phyloP scores from a whole-genome alignment of 2,329 filamentous ascomycete genomes.

The Fusarium sp. region DNA sequence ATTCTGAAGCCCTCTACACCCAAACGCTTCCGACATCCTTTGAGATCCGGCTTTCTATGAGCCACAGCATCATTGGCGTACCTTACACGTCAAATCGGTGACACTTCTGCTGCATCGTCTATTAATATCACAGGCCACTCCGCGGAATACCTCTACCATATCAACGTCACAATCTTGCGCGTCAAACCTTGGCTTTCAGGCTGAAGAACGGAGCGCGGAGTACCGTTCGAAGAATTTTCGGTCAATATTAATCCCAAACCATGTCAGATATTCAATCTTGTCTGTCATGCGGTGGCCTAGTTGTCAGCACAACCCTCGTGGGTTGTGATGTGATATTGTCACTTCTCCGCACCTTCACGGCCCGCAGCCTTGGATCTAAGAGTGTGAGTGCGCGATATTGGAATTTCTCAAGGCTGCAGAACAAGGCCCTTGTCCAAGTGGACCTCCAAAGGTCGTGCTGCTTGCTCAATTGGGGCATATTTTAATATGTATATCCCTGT shows the following conservation, averaged over 20 bases:
- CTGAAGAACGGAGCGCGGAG: slow-evolving; percentile 22
- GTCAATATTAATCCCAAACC: slow-evolving; percentile 15
- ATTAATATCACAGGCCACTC: slow-evolving; percentile 22
- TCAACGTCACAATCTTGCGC: slow-evolving; percentile 30
- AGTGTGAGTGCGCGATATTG: slow-evolving; percentile 16
- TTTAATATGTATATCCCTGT: slow-evolving; percentile 31
- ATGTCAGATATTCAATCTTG: slow-evolving; percentile 32
- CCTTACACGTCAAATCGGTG: background rate
- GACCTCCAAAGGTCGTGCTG: slow-evolving; percentile 37
- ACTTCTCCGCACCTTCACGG: slow-evolving; percentile 36
- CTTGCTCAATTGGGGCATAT: slow-evolving; percentile 39
- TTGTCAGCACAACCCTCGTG: slow-evolving; percentile 29
- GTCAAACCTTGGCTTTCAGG: slow-evolving; percentile 26
- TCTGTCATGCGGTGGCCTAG: slow-evolving; percentile 10
- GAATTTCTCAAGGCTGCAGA: slow-evolving; percentile 21
- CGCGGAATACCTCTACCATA: slow-evolving; percentile 9
- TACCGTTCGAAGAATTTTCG: slow-evolving; percentile 15
- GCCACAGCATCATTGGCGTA: slow-evolving; percentile 40
- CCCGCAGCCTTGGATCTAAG: slow-evolving; percentile 12
- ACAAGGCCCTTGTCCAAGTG: slow-evolving; percentile 27
- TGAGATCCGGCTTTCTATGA: slow-evolving; percentile 9
- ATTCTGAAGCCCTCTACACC: slow-evolving; percentile 13
- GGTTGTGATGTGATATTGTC: slow-evolving; percentile 31
- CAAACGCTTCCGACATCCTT: slow-evolving; percentile 2
- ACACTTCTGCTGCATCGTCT: slow-evolving; percentile 5